Base-by-base conservation (phyloP, 2,329 filamentous ascomycete species). In the Aspergillus fijiensis region DNA sequence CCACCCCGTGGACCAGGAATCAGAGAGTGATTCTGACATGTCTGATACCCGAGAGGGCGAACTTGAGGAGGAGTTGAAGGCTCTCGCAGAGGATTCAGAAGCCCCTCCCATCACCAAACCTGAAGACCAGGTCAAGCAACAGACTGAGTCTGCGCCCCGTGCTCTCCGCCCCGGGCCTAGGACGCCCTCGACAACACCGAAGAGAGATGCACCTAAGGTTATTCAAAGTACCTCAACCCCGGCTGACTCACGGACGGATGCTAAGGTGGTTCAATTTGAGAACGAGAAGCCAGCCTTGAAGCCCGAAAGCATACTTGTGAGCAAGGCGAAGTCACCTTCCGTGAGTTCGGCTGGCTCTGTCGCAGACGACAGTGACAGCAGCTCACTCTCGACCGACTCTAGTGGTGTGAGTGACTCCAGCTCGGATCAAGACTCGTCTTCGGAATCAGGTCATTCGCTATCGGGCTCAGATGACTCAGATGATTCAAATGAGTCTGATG, bases 51-150 rank as follows among this genome's bases (percentile, higher is more conserved):
- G 75, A 14, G 71, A 68, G 16, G 76, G 76, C 21, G 76, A 80
- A 57, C 61, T 80, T 3, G 70, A 71, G 12, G 74, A 80, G 27
- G 81, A 83, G 58, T 70, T 82, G n/a, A 72, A 78, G 50, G 76
- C 77, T 27, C 66, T 83, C 1, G 72, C 74, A 45, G 72, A 78
- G 5, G 80, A 82, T 47, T 76, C 79, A 59, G 72, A 74, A 49
- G 67, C 68, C 7, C 64, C 71, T 10, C 64, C 70, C 9, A 53
- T 67, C 25, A 57, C 64, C 47, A 68, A 73, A 12, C 47, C 31
- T 14, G 61, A 58, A 25, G 63, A 67, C 14, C 58, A 64, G 11
- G 66, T 68, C 11, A 56, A 53, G 3, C 64, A 65, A 42, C 58
- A 60, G 47, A 7, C 51, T 4, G 29, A 27, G n/a, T 25, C 9